phyloP scores from a whole-genome alignment of 2,329 filamentous ascomycete species.

The Trematosphaeria pertusa region DNA sequence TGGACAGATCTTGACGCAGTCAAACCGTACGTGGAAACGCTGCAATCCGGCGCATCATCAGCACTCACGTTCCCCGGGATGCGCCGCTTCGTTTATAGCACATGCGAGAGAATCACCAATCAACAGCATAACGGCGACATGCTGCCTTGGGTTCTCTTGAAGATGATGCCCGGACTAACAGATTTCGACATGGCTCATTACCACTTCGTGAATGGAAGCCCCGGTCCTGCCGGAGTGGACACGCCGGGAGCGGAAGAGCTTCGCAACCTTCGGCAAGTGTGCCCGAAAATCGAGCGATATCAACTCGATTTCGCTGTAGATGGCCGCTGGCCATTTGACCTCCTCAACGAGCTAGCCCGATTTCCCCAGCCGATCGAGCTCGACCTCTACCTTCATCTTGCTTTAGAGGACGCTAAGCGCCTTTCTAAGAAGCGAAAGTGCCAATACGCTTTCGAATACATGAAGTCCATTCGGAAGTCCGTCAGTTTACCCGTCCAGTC shows the following conservation, averaged over 20 bases:
- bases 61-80: not conserved
- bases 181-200: no score
- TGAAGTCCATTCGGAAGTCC: not conserved
- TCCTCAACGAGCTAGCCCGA: conserved; percentile 5
- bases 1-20: not conserved
- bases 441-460: not conserved
- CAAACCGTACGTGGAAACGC: not conserved
- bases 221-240: no score
- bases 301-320: no score
- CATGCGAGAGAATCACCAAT: not conserved
- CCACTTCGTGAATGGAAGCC: no score
- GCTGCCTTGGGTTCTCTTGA: not conserved
- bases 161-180: no score
- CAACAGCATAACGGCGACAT: not conserved
- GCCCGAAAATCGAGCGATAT: no score
- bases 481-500: not conserved
- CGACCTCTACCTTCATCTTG: conserved; percentile 1
- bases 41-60: not conserved
- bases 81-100: not conserved
- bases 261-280: no score
- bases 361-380: conserved; percentile 2
- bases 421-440: not conserved
- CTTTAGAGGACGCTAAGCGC: not conserved
- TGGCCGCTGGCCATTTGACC: not conserved
- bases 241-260: no score